phyloP scores from a whole-genome alignment of 352 stramenopile species.

The Phytophthora foliorum region DNA sequence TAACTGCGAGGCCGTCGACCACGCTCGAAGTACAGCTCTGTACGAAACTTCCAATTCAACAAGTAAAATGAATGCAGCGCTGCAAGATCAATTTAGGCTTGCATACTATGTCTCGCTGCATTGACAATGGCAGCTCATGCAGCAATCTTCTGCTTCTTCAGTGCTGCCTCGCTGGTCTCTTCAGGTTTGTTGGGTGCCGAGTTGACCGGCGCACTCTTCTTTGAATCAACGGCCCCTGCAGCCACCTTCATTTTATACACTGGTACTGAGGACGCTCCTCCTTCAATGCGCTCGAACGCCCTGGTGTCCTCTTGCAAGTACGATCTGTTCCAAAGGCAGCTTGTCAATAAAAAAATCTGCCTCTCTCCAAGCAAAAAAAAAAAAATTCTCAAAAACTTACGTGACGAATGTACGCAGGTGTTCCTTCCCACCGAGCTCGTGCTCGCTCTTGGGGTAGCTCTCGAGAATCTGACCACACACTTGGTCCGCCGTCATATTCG shows the following conservation, averaged over 20 bases:
- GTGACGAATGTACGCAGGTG: conserved; percentile 74
- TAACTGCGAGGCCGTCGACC: neutral
- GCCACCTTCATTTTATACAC: conserved; percentile 50
- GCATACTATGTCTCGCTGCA: neutral
- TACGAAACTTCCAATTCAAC: neutral
- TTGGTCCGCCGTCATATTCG: conserved; percentile 67
- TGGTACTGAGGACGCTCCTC: conserved; percentile 15
- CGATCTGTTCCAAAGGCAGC: conserved; percentile 24
- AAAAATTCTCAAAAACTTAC: conserved; percentile 43
- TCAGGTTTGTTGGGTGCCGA: conserved; percentile 21
- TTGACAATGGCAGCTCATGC: conserved; percentile 10
- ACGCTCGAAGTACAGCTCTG: neutral
- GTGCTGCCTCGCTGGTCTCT: conserved; percentile 27
- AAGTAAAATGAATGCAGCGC: neutral
- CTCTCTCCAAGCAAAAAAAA: neutral
- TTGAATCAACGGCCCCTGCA: conserved; percentile 16
- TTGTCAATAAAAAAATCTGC: conserved; percentile 1
- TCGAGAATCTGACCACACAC: conserved; percentile 81
- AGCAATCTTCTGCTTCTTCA: conserved; percentile 55
- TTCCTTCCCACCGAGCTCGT: conserved; percentile 77
- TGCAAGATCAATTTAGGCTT: conserved; percentile 14
- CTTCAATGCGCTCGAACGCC: conserved; percentile 42
- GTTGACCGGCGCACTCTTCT: conserved; percentile 21
- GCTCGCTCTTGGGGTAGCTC: conserved; percentile 76
- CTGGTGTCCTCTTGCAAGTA: conserved; percentile 52